Percentiles rank a stretch among this genome's conserved stretches.
These are phyloP conservation scores for Kodamaea anthophila DNA, from an alignment of 1,139 yeast genomes.

Conservation along the genomic window DNA sequence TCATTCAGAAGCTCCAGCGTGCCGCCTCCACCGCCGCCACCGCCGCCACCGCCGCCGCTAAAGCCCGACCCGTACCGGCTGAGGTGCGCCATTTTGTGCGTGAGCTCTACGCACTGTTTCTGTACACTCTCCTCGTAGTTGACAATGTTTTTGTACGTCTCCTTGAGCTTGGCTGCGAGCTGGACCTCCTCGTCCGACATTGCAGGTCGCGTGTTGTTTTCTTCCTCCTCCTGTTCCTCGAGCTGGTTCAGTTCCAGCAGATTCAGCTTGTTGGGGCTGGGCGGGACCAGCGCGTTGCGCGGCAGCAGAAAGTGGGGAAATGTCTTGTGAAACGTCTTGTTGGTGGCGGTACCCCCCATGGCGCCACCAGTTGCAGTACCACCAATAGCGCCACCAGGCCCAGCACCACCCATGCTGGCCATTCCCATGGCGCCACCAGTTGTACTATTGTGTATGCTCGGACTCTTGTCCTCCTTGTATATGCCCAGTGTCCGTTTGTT, in stretches of 20 bases:
- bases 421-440: no score
- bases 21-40: conserved; percentile 16
- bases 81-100: conserved; percentile 45
- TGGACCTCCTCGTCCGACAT: conserved; percentile 65
- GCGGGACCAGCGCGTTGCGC: conserved; percentile 2
- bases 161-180: conserved; percentile 63
- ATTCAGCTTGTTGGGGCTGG: conserved; percentile 3
- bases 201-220: conserved; percentile 16
- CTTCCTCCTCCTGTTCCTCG: conserved; percentile 8
- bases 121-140: conserved; percentile 65
- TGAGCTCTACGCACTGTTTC: conserved; percentile 55
- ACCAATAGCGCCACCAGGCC: no score
- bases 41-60: no score
- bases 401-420: no score
- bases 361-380: no score
- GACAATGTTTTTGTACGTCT: conserved; percentile 64
- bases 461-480: no score
- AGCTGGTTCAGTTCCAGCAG: conserved; percentile 7
- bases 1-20: conserved; percentile 54
- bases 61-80: conserved; percentile 18
- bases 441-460: no score
- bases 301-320: conserved; percentile 3
- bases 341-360: no score
- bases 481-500: conserved; percentile 28
- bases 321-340: no score